Evolutionary conservation across 1,284 basidiomycete species (phyloP).

Genomic region (Naganishia sp.): DNA sequence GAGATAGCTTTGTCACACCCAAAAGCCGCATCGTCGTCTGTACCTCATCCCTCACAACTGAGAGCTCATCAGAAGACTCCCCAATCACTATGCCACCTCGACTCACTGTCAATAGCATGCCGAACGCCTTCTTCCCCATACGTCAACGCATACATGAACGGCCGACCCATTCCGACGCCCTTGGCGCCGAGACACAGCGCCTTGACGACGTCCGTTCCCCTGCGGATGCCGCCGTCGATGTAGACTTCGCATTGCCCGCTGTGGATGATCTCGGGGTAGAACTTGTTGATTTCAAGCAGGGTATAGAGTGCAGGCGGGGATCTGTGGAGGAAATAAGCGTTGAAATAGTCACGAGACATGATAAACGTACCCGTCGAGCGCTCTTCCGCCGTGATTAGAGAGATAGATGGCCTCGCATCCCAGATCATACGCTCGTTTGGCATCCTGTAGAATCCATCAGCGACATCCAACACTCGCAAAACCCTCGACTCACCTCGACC

Average conservation of each 20-base stretch:
- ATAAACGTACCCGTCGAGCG: slow-evolving; percentile 38
- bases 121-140: slow-evolving; percentile 54
- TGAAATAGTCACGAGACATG: slow-evolving; percentile 29
- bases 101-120: slow-evolving; percentile 55
- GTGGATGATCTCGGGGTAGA: slow-evolving; percentile 51
- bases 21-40: slow-evolving; percentile 74
- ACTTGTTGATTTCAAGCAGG: slow-evolving; percentile 52
- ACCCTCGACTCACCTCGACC: slow-evolving; percentile 39
- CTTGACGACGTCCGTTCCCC: slow-evolving; percentile 56
- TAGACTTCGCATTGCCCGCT: slow-evolving; percentile 50
- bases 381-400: slow-evolving; percentile 53
- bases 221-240: slow-evolving; percentile 56
- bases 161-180: slow-evolving; percentile 55
- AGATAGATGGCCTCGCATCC: slow-evolving; percentile 55
- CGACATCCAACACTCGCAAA: neutral
- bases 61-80: neutral
- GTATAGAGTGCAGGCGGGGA: slow-evolving; percentile 54
- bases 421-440: slow-evolving; percentile 50
- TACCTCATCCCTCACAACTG: slow-evolving; percentile 77
- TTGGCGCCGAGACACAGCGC: slow-evolving; percentile 57
- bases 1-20: slow-evolving; percentile 67
- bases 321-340: slow-evolving; percentile 46
- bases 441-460: slow-evolving; percentile 41
- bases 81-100: neutral
- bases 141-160: slow-evolving; percentile 55